Base-by-base conservation (phyloP, 257 asterid genomes). In the Solanum appendiculatum region DNA sequence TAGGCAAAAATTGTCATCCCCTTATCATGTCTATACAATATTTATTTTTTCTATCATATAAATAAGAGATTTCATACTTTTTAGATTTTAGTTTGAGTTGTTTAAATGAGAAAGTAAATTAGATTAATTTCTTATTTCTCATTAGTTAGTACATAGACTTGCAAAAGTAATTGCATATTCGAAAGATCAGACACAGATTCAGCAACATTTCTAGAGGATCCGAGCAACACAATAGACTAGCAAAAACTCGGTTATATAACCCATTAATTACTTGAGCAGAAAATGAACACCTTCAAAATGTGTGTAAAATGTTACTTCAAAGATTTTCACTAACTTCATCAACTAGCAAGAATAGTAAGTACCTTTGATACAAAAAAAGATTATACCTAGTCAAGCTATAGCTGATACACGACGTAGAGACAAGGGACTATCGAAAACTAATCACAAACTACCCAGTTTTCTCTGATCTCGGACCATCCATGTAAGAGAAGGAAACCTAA, bases 401-500 rank as follows among this genome's bases (percentile, higher is more conserved):
- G 63, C 15, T 15, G 84, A 77, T 80, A 46, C 85, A 31, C 14
- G 29, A 14, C 39, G 27, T 2, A 29, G 39, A 77, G 84, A 42
- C 4, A 25, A 77, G 40, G 14, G 48, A 44, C 84, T 44, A 40
- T 78, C 84, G 21, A 46, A 73, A 46, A 5, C 66, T 80, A 80
- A 29, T 80, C 85, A 46, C 85, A 78, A 78, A 29, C 29, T 18
- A 78, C 3, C 27, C 85, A 44, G 42, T 80, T 40, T 29, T 80
- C 66, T 80, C 66, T 46, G 85, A 18, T 46, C 66, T 80, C 66
- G 5, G 42, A 46, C 42, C 46, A 37, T 78, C 33, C 40, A 27
- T 44, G 84, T 80, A 29, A 77, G 29, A 46, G 56, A 80, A 16
- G 89, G 91, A 84, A 46, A 87, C 83, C 64, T 81, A 89, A 90